Evolutionary conservation across 768 basidiomycete genomes (phyloP).

Genomic region (Clavulina sp.): DNA sequence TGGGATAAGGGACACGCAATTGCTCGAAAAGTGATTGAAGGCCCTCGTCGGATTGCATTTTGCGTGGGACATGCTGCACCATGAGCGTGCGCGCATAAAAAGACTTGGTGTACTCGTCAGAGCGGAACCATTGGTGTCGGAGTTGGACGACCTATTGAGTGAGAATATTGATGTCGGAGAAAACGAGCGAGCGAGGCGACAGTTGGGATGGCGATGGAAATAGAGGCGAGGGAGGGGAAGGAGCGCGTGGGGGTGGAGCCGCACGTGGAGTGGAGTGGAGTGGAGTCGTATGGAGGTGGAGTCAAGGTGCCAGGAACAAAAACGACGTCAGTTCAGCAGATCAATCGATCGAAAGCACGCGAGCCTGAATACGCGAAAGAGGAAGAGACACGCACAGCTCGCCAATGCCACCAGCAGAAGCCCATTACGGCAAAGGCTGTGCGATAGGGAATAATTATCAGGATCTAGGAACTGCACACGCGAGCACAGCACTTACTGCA

Average conservation of each 20-base stretch:
- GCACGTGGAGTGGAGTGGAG: too few relatives aligned
- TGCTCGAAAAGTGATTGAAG: slow-evolving; percentile 57
- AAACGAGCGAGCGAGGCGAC: too few relatives aligned
- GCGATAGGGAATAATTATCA: slow-evolving; percentile 12
- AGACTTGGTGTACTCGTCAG: slow-evolving; percentile 48
- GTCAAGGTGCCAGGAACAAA: too few relatives aligned
- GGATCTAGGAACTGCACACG: slow-evolving; percentile 6
- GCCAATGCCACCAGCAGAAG: slow-evolving; percentile 62
- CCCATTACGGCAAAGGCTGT: slow-evolving; percentile 37
- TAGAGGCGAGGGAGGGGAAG: too few relatives aligned
- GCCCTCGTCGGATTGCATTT: slow-evolving; percentile 71
- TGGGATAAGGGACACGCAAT: slow-evolving; percentile 67
- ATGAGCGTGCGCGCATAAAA: slow-evolving; percentile 91
- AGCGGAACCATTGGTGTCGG: slow-evolving; percentile 64
- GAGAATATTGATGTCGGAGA: neutral
- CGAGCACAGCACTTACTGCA: too few relatives aligned
- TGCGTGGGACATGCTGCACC: slow-evolving; percentile 61
- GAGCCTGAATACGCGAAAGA: too few relatives aligned
- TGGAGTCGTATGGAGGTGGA: too few relatives aligned
- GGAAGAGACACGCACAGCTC: slow-evolving; percentile 14
- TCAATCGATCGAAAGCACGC: too few relatives aligned
- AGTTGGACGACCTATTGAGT: slow-evolving; percentile 46
- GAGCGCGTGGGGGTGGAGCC: too few relatives aligned
- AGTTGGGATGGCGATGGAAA: too few relatives aligned
- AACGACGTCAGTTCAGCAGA: too few relatives aligned